Conservation (phyloP, 306 rosid genomes). For the Gleditsia sinensis region DNA sequence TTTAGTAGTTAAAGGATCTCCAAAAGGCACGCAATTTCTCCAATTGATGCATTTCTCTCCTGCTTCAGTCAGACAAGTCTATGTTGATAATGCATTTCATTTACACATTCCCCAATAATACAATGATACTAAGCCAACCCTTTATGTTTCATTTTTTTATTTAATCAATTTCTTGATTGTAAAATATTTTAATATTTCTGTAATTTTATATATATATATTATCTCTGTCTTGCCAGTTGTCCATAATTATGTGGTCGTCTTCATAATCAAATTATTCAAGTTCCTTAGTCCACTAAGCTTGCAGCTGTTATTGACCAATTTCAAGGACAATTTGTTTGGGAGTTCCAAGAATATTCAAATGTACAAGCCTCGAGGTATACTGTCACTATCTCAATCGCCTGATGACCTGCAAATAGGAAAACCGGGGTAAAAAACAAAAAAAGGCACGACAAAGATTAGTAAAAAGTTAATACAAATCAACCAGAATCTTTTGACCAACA, state of each 20-base stretch:
- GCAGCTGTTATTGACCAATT: not conserved
- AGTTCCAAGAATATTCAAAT: slow-evolving; percentile 28
- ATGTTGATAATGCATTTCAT: too few species aligned
- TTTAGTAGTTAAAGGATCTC: too few species aligned
- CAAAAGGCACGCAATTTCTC: too few species aligned
- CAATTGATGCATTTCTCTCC: too few species aligned
- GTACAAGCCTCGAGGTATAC: slow-evolving; percentile 6
- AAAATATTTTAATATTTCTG: not conserved
- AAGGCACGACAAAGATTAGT: not conserved
- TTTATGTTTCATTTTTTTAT: too few species aligned
- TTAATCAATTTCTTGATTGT: not conserved
- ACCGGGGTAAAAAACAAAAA: not conserved
- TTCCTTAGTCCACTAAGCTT: slow-evolving; percentile 7
- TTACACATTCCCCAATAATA: too few species aligned
- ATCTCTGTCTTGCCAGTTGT: not conserved
- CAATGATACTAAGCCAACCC: too few species aligned
- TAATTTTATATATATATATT: not conserved
- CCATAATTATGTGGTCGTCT: slow-evolving; percentile 3
- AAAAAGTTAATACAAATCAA: slow-evolving; percentile 14
- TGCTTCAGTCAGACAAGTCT: too few species aligned
- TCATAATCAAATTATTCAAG: slow-evolving; percentile 2
- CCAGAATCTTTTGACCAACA: slow-evolving; percentile 5
- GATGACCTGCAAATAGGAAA: slow-evolving; percentile 47
- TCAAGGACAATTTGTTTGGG: not conserved
- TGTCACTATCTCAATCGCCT: not conserved